Evolutionary conservation across 208 protist species (phyloP).

Genomic region (Trypanosomatidae sp.): DNA sequence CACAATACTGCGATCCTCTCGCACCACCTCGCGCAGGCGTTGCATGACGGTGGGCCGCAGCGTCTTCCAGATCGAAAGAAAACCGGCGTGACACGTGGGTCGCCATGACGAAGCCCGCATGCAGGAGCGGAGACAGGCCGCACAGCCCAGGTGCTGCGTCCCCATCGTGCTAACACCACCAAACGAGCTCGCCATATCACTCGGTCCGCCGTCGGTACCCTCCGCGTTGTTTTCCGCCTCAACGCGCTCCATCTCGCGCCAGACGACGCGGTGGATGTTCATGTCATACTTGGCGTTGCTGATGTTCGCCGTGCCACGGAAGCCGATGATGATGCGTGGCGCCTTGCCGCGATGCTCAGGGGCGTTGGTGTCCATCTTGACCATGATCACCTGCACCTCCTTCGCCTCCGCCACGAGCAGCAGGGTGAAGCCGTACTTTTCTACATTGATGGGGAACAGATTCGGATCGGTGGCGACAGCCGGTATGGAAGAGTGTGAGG

Average conservation of each 20-base stretch:
- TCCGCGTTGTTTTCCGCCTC: neutral
- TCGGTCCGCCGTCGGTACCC: neutral
- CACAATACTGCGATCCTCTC: conserved; percentile 35
- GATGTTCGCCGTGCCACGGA: conserved; percentile 87
- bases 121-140: conserved; percentile 26
- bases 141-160: conserved; percentile 30
- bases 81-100: conserved; percentile 84
- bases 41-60: conserved; percentile 52
- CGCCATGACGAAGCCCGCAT: conserved; percentile 30
- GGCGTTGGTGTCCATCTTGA: conserved; percentile 42
- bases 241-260: conserved; percentile 66
- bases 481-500: no score
- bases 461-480: neutral
- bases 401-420: conserved; percentile 48
- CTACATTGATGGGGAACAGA: conserved; percentile 63
- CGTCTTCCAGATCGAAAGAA: conserved; percentile 79
- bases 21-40: conserved; percentile 44
- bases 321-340: conserved; percentile 81
- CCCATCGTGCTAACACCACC: conserved; percentile 16
- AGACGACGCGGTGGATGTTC: conserved; percentile 65
- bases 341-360: conserved; percentile 56
- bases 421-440: conserved; percentile 79
- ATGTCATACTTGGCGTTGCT: conserved; percentile 83
- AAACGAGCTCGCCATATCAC: conserved; percentile 12
- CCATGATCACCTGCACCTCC: conserved; percentile 80